These are phyloP conservation scores for Aspergillus tubingensis DNA, from an alignment of 2,329 filamentous ascomycete genomes.

Conservation along the genomic window DNA sequence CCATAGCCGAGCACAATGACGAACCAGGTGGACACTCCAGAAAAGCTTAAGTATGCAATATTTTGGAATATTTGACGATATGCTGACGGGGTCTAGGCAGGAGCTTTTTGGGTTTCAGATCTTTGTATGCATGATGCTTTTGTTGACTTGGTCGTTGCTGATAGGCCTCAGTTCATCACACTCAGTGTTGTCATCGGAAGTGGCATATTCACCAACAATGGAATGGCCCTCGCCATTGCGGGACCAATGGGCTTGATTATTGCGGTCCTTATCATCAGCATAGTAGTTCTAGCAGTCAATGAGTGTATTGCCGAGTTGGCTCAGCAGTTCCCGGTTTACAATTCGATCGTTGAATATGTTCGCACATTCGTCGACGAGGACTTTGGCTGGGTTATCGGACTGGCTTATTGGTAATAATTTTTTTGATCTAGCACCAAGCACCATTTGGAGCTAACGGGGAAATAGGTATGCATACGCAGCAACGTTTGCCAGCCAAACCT, in stretches of 20 bases:
- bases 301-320: neutral
- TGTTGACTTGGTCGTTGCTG: neutral
- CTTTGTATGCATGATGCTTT: neutral
- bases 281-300: neutral
- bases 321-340: neutral
- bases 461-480: neutral
- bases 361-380: neutral
- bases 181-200: neutral
- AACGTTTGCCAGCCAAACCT: neutral
- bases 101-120: slow-evolving; percentile 1
- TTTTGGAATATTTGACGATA: too few species aligned
- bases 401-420: neutral
- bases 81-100: neutral
- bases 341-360: neutral
- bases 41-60: neutral
- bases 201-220: slow-evolving; percentile 1
- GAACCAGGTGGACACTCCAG: neutral
- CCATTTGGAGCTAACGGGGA: neutral
- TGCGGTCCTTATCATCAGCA: neutral
- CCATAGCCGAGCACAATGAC: neutral
- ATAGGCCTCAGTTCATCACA: neutral
- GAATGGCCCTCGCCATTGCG: neutral
- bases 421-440: too few species aligned
- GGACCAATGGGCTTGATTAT: neutral
- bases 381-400: neutral